A percentile compares a stretch with the other conserved stretches of the same genome.
Conservation (phyloP, 345 rosid genomes). For the Acer negundo region DNA sequence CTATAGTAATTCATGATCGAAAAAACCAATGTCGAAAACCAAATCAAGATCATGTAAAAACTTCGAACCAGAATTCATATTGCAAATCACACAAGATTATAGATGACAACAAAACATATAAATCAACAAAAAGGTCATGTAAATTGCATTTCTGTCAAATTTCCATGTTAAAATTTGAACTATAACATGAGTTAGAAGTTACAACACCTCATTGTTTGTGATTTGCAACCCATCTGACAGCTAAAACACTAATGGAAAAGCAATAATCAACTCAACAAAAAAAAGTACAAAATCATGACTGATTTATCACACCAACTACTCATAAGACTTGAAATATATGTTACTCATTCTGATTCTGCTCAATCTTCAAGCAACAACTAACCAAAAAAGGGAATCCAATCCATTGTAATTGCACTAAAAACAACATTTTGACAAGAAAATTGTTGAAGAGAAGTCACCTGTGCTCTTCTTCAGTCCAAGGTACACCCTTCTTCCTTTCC, state of each 20-base stretch:
- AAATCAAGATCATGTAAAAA: neutral
- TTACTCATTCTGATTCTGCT: no score
- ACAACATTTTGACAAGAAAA: neutral
- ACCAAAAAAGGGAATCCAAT: neutral
- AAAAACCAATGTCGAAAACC: neutral
- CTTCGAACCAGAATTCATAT: neutral
- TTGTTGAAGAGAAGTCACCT: slow-evolving; percentile 46
- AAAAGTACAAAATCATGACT: neutral
- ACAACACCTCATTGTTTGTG: neutral
- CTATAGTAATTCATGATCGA: slow-evolving; percentile 36
- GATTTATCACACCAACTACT: neutral
- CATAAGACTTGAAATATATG: no score
- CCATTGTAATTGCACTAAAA: neutral
- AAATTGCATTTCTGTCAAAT: neutral
- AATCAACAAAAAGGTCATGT: neutral
- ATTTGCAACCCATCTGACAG: no score
- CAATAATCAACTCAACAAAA: no score
- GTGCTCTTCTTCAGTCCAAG: slow-evolving; percentile 99
- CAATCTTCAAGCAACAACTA: neutral
- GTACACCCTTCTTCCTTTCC: slow-evolving; percentile 91
- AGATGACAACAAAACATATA: neutral
- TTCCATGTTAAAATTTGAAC: neutral
- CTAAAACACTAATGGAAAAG: no score
- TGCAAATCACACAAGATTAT: neutral
- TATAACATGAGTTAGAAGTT: neutral